phyloP scores from a whole-genome alignment of 2,329 filamentous ascomycete species.

The Triangularia setosa region DNA sequence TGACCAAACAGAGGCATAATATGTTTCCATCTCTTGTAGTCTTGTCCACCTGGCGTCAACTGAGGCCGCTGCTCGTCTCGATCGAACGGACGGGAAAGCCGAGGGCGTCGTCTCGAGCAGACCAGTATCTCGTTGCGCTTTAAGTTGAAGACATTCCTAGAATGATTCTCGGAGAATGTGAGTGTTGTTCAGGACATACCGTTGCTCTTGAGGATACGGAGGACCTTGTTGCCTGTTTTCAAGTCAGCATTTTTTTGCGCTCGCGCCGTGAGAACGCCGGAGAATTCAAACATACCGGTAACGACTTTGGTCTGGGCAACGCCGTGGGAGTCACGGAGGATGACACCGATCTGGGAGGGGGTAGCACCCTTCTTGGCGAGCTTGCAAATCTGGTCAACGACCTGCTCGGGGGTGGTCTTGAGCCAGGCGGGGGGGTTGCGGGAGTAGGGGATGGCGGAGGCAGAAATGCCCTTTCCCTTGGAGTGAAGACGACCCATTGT shows the following conservation, averaged over 20 bases:
- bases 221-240: constrained; percentile 92
- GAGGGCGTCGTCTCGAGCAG: not conserved
- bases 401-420: constrained; percentile 97
- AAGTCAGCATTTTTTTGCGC: constrained; percentile 35
- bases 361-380: constrained; percentile 98
- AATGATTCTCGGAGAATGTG: constrained; percentile 21
- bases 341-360: constrained; percentile 97
- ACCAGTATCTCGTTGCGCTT: not conserved
- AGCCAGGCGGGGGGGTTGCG: constrained; percentile 90
- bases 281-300: constrained; percentile 66
- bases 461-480: constrained; percentile 98
- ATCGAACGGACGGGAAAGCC: not conserved
- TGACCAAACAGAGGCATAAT: constrained; percentile 79
- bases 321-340: constrained; percentile 97
- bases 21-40: constrained; percentile 8
- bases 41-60: not conserved
- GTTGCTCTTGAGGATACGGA: constrained; percentile 95
- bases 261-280: not conserved
- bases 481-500: constrained; percentile 97
- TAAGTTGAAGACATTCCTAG: not conserved
- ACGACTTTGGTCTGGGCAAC: constrained; percentile 97
- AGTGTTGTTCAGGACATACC: constrained; percentile 65
- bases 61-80: not conserved
- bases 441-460: constrained; percentile 95
- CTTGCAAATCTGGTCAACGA: constrained; percentile 99